Evolutionary conservation across 176 grass and related monocot species (phyloP).

Genomic region (Secale cereale): DNA sequence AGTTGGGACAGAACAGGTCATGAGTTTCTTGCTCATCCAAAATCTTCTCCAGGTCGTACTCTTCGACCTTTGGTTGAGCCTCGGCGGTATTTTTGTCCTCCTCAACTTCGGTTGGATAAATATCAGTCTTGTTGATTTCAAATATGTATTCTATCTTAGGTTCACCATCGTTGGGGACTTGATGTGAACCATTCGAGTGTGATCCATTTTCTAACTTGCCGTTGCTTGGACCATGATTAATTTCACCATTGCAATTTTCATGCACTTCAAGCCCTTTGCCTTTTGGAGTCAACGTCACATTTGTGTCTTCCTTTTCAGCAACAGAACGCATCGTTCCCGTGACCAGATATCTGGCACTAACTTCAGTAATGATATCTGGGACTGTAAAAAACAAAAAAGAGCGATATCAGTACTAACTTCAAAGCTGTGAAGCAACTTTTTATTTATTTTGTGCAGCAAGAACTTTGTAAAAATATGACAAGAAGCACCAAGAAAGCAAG

Average conservation of each 20-base stretch:
- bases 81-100: neutral
- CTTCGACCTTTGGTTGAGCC: neutral
- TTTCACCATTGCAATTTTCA: neutral
- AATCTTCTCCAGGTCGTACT: conserved; percentile 65
- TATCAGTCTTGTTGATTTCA: neutral
- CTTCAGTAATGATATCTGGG: conserved; percentile 18
- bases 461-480: neutral
- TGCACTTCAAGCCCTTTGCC: conserved; percentile 12
- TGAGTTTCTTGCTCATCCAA: conserved; percentile 80
- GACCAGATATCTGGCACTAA: neutral
- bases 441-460: neutral
- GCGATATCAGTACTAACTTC: neutral
- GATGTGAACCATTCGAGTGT: conserved; percentile 27
- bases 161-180: neutral
- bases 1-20: conserved; percentile 83
- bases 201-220: conserved; percentile 32
- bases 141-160: neutral
- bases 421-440: neutral
- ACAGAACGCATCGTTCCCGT: neutral
- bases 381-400: conserved; percentile 33
- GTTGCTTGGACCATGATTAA: neutral
- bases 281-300: neutral
- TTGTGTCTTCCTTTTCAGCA: neutral
- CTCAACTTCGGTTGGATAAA: conserved; percentile 23
- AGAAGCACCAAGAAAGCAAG: neutral